Percentiles rank a stretch among this genome's conserved stretches.
Conservation (phyloP, 768 basidiomycete genomes). For the Filobasidium floriforme region DNA sequence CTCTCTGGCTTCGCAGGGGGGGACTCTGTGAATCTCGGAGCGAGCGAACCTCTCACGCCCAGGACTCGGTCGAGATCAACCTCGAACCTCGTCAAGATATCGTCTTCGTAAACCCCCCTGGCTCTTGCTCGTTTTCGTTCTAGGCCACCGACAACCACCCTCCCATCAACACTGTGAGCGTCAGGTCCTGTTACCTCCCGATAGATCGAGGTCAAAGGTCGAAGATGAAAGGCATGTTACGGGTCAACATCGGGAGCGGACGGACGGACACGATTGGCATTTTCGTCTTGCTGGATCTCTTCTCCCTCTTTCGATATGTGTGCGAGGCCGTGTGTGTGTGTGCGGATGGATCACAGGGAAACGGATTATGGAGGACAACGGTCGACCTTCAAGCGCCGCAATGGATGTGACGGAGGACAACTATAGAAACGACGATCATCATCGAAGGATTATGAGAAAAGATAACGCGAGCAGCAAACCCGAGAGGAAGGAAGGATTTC, state of each 20-base stretch:
- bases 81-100: background rate
- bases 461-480: too few relatives aligned
- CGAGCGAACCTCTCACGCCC: background rate
- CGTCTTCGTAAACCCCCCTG: background rate
- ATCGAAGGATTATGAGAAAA: too few relatives aligned
- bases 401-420: too few relatives aligned
- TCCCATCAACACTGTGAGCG: background rate
- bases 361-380: too few relatives aligned
- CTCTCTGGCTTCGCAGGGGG: too few relatives aligned
- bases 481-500: too few relatives aligned
- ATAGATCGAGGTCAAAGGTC: background rate
- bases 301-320: background rate
- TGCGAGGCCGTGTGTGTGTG: background rate
- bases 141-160: constrained; percentile 9
- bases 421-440: too few relatives aligned
- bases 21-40: too few relatives aligned
- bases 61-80: background rate
- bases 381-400: too few relatives aligned
- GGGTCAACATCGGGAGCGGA: background rate
- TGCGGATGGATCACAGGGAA: background rate
- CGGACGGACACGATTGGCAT: background rate
- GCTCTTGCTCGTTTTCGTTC: constrained; percentile 1
- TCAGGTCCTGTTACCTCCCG: background rate
- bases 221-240: background rate
- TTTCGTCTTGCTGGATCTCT: background rate